phyloP scores from a whole-genome alignment of 2,329 filamentous ascomycete species.

The Xylariaceae sp. region DNA sequence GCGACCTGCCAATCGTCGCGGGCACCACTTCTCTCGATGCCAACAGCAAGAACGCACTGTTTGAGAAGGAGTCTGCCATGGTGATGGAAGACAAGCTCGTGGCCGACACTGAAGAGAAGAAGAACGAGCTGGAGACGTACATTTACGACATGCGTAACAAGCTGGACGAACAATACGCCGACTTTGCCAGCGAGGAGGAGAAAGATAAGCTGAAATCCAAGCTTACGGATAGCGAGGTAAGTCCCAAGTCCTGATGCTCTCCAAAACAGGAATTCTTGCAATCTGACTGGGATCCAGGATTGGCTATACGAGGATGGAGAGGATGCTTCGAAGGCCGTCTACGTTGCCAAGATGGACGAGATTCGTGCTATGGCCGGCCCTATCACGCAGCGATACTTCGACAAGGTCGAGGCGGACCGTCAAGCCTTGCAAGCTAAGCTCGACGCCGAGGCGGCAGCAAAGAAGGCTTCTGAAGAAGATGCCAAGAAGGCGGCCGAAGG shows the following conservation, averaged over 20 bases:
- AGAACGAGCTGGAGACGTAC: constrained; percentile 97
- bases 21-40: constrained; percentile 76
- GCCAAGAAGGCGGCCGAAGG: constrained; percentile 35
- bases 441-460: constrained; percentile 71
- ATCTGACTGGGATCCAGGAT: constrained; percentile 60
- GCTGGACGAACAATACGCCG: constrained; percentile 83
- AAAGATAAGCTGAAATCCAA: constrained; percentile 79
- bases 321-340: constrained; percentile 87
- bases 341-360: constrained; percentile 92
- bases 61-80: constrained; percentile 85
- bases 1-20: constrained; percentile 79
- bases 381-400: constrained; percentile 88
- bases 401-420: constrained; percentile 85
- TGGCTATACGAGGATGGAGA: constrained; percentile 98
- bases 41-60: constrained; percentile 54
- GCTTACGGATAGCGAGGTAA: constrained; percentile 79
- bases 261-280: no score
- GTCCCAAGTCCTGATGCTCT: no score
- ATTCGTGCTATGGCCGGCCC: constrained; percentile 85
- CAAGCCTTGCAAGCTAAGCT: constrained; percentile 67
- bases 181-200: constrained; percentile 86
- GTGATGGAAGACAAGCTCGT: constrained; percentile 98
- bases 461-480: constrained; percentile 50
- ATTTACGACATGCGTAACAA: constrained; percentile 97
- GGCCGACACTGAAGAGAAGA: constrained; percentile 96